Evolutionary conservation across 495 filamentous ascomycete genomes (phyloP).

Genomic region (Mytilinidion resinicola): DNA sequence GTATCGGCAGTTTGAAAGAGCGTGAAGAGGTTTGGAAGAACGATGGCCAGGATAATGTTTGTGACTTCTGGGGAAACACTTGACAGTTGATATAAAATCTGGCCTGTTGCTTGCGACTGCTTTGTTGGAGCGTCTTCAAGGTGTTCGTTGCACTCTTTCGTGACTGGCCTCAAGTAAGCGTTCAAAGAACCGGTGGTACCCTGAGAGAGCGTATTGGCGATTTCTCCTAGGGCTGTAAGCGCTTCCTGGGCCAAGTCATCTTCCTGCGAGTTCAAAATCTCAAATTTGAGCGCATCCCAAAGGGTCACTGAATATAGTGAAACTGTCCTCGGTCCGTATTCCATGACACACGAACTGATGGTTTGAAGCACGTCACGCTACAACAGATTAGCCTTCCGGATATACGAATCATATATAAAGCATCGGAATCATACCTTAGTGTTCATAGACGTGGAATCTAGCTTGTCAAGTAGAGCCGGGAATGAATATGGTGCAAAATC

Average conservation of each 20-base stretch:
- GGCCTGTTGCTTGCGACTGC: constrained; percentile 62
- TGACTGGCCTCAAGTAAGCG: constrained; percentile 56
- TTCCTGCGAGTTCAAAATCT: constrained; percentile 68
- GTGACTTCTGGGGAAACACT: constrained; percentile 51
- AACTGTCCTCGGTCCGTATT: constrained; percentile 58
- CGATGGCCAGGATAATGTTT: constrained; percentile 48
- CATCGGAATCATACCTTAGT: constrained; percentile 50
- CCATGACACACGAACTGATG: constrained; percentile 53
- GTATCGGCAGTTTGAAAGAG: constrained; percentile 59
- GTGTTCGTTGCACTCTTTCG: constrained; percentile 65
- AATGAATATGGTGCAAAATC: constrained; percentile 64
- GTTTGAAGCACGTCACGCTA: constrained; percentile 67
- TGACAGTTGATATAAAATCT: constrained; percentile 54
- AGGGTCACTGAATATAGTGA: constrained; percentile 61
- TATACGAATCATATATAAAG: not conserved
- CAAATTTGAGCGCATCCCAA: constrained; percentile 71
- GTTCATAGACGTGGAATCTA: constrained; percentile 67
- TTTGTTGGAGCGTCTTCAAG: constrained; percentile 71
- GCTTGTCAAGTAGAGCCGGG: constrained; percentile 64
- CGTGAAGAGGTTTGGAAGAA: constrained; percentile 55
- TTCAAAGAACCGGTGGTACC: constrained; percentile 49
- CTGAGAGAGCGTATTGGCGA: constrained; percentile 53
- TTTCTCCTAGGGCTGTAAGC: constrained; percentile 47
- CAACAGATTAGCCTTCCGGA: constrained; percentile 29
- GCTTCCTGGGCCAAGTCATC: constrained; percentile 62